These are phyloP conservation scores for Camelina laxa DNA, from an alignment of 345 rosid species.

Conservation along the genomic window DNA sequence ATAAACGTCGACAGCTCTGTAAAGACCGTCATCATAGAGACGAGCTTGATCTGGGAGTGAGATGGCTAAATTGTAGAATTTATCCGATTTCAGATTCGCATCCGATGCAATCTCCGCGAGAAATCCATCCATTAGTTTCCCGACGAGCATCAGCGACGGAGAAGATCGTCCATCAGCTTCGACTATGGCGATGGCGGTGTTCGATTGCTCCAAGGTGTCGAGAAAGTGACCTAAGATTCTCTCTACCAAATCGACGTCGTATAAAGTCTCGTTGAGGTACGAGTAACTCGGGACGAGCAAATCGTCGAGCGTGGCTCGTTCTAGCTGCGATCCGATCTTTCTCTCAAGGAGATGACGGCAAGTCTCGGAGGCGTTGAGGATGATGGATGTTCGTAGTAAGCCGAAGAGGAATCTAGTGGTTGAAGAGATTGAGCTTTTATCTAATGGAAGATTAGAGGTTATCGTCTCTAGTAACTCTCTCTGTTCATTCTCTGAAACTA, in stretches of 20 bases:
- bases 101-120: conserved; percentile 94
- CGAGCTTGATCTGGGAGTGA: conserved; percentile 86
- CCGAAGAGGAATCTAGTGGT: conserved; percentile 75
- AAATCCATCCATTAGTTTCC: conserved; percentile 90
- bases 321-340: conserved; percentile 84
- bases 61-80: conserved; percentile 69
- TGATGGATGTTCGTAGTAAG: conserved; percentile 74
- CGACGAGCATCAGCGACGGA: conserved; percentile 75
- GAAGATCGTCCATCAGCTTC: conserved; percentile 55
- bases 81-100: conserved; percentile 80
- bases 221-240: conserved; percentile 75
- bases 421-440: conserved; percentile 62
- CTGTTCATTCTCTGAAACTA: conserved; percentile 72
- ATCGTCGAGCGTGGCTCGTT: conserved; percentile 86
- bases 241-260: conserved; percentile 93
- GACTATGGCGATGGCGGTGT: conserved; percentile 28
- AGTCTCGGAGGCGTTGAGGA: conserved; percentile 72
- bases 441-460: conserved; percentile 63
- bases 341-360: conserved; percentile 70
- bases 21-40: conserved; percentile 94
- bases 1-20: conserved; percentile 92
- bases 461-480: conserved; percentile 75
- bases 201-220: conserved; percentile 54
- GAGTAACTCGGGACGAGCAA: conserved; percentile 94
- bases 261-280: conserved; percentile 86